Percentiles rank a stretch among this genome's conserved stretches.
These are phyloP conservation scores for Xylaria flabelliformis DNA, from an alignment of 495 filamentous ascomycete genomes.

Conservation along the genomic window DNA sequence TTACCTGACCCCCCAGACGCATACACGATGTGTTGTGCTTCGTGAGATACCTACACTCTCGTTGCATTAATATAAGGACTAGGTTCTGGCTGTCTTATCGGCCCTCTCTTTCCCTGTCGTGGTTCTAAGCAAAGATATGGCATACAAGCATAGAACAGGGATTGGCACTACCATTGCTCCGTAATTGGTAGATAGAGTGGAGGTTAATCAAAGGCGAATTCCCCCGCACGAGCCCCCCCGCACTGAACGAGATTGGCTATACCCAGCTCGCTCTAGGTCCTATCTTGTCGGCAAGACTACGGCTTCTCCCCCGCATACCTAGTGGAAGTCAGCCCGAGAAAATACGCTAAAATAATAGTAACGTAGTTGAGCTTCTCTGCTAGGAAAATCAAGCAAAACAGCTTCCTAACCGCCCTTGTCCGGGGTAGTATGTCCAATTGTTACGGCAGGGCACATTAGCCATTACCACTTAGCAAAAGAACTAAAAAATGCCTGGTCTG, in stretches of 20 bases:
- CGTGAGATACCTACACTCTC: not conserved
- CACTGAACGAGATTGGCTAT: not conserved
- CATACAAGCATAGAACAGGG: not conserved
- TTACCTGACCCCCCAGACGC: slow-evolving; percentile 18
- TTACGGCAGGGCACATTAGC: not conserved
- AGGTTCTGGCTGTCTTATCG: not conserved
- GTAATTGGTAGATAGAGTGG: not conserved
- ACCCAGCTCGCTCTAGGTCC: not conserved
- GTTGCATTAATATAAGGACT: slow-evolving; percentile 10
- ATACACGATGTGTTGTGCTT: slow-evolving; percentile 42
- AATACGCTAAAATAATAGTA: not conserved
- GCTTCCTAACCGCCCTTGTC: not conserved
- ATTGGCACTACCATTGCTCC: not conserved
- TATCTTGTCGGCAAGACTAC: slow-evolving; percentile 11
- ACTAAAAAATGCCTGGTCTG: no score
- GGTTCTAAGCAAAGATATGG: not conserved
- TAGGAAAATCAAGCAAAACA: not conserved
- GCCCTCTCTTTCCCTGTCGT: not conserved
- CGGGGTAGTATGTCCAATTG: not conserved
- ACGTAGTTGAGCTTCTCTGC: not conserved
- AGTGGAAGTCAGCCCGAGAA: not conserved
- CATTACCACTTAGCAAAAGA: not conserved
- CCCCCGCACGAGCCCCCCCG: slow-evolving; percentile 6
- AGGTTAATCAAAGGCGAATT: not conserved
- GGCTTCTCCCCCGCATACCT: slow-evolving; percentile 24